These are phyloP conservation scores for Microbotryomycetes sp. DNA, from an alignment of 1,284 basidiomycete species.

Conservation along the genomic window DNA sequence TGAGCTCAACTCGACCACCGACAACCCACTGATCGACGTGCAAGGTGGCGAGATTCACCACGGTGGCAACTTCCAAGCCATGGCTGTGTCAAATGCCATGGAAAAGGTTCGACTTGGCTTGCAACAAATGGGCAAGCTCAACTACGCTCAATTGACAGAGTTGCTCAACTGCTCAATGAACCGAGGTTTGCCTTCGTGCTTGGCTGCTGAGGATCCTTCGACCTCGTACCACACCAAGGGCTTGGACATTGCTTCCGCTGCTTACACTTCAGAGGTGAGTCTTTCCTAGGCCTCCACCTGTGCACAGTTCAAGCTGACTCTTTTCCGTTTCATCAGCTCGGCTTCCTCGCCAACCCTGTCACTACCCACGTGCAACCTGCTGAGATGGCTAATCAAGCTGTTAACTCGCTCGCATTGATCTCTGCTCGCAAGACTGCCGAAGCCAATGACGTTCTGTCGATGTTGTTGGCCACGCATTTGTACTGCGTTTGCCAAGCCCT, in stretches of 20 bases:
- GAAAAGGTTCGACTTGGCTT: slow-evolving; percentile 76
- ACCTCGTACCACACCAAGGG: slow-evolving; percentile 80
- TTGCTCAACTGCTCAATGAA: slow-evolving; percentile 75
- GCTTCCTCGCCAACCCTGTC: slow-evolving; percentile 73
- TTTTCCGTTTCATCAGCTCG: slow-evolving; percentile 46
- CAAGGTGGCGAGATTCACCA: slow-evolving; percentile 63
- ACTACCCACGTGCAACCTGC: slow-evolving; percentile 52
- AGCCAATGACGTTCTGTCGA: slow-evolving; percentile 65
- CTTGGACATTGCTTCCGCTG: slow-evolving; percentile 73
- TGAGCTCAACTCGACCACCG: slow-evolving; percentile 83
- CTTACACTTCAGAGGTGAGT: slow-evolving; percentile 60
- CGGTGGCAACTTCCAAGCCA: slow-evolving; percentile 75
- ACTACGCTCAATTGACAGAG: slow-evolving; percentile 78
- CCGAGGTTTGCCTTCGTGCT: slow-evolving; percentile 68
- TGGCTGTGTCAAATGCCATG: slow-evolving; percentile 79
- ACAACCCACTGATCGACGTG: slow-evolving; percentile 67
- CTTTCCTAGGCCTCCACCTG: neutral
- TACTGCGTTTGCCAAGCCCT: slow-evolving; percentile 73
- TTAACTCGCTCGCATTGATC: slow-evolving; percentile 71
- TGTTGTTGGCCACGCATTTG: slow-evolving; percentile 66
- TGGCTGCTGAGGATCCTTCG: slow-evolving; percentile 71
- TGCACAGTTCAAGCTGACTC: neutral
- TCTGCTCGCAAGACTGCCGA: slow-evolving; percentile 70
- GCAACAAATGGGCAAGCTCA: slow-evolving; percentile 72
- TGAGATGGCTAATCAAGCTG: slow-evolving; percentile 63